These are phyloP conservation scores for Wickerhamomyces queroliae DNA, from an alignment of 805 yeast species.

Conservation along the genomic window DNA sequence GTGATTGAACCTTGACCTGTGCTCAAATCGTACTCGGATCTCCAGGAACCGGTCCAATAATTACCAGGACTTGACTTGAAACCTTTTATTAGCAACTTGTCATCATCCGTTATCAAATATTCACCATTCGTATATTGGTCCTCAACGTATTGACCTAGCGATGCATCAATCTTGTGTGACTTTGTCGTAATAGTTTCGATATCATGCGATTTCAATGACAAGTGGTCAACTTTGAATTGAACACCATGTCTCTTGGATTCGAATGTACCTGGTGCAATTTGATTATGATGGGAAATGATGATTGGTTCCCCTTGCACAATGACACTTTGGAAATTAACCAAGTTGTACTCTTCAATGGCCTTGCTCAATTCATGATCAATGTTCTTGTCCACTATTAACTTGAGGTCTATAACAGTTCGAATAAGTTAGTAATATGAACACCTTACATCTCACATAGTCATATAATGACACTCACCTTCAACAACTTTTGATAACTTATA, in stretches of 20 bases:
- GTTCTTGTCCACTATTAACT: constrained; percentile 34
- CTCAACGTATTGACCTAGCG: constrained; percentile 40
- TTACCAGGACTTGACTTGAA: constrained; percentile 68
- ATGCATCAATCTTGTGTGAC: constrained; percentile 5
- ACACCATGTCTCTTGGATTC: constrained; percentile 45
- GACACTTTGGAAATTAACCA: constrained; percentile 30
- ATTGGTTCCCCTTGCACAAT: constrained; percentile 27
- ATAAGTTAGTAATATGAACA: not conserved
- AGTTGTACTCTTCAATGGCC: constrained; percentile 35
- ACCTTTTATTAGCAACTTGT: constrained; percentile 55
- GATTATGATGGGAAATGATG: constrained; percentile 45
- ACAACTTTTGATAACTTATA: constrained; percentile 22
- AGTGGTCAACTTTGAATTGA: constrained; percentile 55
- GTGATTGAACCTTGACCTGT: constrained; percentile 43
- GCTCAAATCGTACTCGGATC: constrained; percentile 51
- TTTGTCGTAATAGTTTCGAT: constrained; percentile 2
- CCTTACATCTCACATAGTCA: not conserved
- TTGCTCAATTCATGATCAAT: constrained; percentile 27
- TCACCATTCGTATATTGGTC: constrained; percentile 65
- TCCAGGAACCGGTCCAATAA: constrained; percentile 90
- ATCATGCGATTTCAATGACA: constrained; percentile 35
- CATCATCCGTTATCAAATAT: constrained; percentile 21
- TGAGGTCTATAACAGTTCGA: constrained; percentile 31
- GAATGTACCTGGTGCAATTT: constrained; percentile 42
- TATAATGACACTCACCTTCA: constrained; percentile 22